These are phyloP conservation scores for Diaporthe sp. DNA, from an alignment of 2,329 filamentous ascomycete species.

Conservation along the genomic window DNA sequence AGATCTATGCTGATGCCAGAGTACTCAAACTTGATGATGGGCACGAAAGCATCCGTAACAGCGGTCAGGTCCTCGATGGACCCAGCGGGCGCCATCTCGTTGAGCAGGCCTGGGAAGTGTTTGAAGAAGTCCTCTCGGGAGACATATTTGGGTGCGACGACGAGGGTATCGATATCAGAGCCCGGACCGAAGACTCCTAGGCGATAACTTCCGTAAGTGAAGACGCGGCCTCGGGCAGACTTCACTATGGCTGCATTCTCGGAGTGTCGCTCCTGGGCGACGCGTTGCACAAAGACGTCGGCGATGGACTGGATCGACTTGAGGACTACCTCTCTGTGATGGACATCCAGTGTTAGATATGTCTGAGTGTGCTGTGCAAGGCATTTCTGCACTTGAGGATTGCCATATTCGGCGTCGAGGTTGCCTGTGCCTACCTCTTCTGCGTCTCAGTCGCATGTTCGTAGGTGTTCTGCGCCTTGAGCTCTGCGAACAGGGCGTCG, in stretches of 20 bases:
- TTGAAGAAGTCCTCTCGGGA: slow-evolving; percentile 92
- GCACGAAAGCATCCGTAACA: slow-evolving; percentile 92
- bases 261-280: slow-evolving; percentile 79
- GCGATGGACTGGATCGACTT: slow-evolving; percentile 83
- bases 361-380: not conserved
- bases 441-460: slow-evolving; percentile 86
- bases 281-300: slow-evolving; percentile 87
- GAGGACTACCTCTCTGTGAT: slow-evolving; percentile 77
- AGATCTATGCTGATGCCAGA: slow-evolving; percentile 94
- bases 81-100: slow-evolving; percentile 81
- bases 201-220: slow-evolving; percentile 96
- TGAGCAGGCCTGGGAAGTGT: slow-evolving; percentile 84
- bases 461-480: slow-evolving; percentile 92
- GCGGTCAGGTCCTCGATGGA: slow-evolving; percentile 87
- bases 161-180: slow-evolving; percentile 97
- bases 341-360: not conserved
- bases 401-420: not conserved
- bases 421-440: slow-evolving; percentile 72
- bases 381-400: slow-evolving; percentile 21
- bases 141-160: slow-evolving; percentile 92
- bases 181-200: slow-evolving; percentile 94
- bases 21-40: slow-evolving; percentile 97
- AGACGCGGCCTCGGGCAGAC: slow-evolving; percentile 90
- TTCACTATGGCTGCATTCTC: slow-evolving; percentile 84
- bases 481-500: slow-evolving; percentile 83